Percentiles rank a stretch among this genome's conserved stretches.
phyloP scores from a whole-genome alignment of 805 yeast genomes.

The Lipomyces yamadae region DNA sequence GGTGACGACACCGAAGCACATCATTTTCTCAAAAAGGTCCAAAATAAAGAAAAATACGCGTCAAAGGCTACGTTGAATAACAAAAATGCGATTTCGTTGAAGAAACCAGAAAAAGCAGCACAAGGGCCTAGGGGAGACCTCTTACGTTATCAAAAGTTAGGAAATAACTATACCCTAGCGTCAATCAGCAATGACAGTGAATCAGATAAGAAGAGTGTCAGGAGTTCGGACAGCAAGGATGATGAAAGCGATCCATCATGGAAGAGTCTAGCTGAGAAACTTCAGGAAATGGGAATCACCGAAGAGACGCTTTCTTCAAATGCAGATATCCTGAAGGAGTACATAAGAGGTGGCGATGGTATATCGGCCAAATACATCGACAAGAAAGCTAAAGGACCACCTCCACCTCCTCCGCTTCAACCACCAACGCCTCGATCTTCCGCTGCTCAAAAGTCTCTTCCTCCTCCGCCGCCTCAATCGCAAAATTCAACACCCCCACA shows the following conservation, averaged over 20 bases:
- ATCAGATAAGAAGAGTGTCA: slow-evolving; percentile 29
- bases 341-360: slow-evolving; percentile 74
- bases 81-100: slow-evolving; percentile 84
- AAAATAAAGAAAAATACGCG: slow-evolving; percentile 76
- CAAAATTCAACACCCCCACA: slow-evolving; percentile 19
- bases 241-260: slow-evolving; percentile 56
- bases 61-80: slow-evolving; percentile 84
- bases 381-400: slow-evolving; percentile 38
- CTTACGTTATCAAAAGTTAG: slow-evolving; percentile 33
- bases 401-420: slow-evolving; percentile 36
- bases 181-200: slow-evolving; percentile 38
- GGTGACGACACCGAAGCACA: slow-evolving; percentile 89
- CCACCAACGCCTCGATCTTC: slow-evolving; percentile 25
- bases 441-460: slow-evolving; percentile 41
- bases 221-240: slow-evolving; percentile 48
- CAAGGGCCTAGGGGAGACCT: slow-evolving; percentile 67
- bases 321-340: slow-evolving; percentile 78
- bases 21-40: slow-evolving; percentile 79
- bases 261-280: slow-evolving; percentile 72
- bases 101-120: slow-evolving; percentile 52
- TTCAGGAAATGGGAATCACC: slow-evolving; percentile 76
- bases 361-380: slow-evolving; percentile 55
- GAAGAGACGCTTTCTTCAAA: slow-evolving; percentile 85
- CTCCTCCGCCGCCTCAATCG: slow-evolving; percentile 27
- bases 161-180: slow-evolving; percentile 46